These are phyloP conservation scores for Coemansia sp. DNA, from an alignment of 192 early-diverging fungal genomes.

Conservation along the genomic window DNA sequence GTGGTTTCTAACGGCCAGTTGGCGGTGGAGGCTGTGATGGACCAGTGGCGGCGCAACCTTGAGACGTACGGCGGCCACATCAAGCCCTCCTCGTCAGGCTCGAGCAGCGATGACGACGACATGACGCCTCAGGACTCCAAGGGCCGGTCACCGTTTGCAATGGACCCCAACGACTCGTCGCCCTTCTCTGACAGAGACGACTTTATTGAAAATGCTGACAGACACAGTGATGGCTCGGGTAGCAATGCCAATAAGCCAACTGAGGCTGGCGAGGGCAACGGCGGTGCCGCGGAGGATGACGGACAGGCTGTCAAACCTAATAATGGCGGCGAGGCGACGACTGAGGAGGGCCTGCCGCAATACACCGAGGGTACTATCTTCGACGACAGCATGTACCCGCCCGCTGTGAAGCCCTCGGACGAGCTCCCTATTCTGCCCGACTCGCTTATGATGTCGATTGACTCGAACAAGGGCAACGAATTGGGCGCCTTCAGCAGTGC, in stretches of 20 bases:
- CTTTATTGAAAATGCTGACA: background rate
- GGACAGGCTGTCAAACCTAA: background rate
- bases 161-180: slow-evolving; percentile 29
- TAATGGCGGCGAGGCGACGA: background rate
- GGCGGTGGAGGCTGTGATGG: slow-evolving; percentile 73
- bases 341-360: slow-evolving; percentile 6
- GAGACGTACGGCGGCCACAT: slow-evolving; percentile 30
- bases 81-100: slow-evolving; percentile 6
- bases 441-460: slow-evolving; percentile 23
- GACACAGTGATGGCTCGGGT: background rate
- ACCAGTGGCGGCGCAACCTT: slow-evolving; percentile 47
- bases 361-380: slow-evolving; percentile 48
- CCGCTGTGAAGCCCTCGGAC: slow-evolving; percentile 39
- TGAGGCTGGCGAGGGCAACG: background rate
- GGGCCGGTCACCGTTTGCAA: slow-evolving; percentile 20
- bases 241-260: background rate
- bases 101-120: slow-evolving; percentile 16
- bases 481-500: slow-evolving; percentile 1
- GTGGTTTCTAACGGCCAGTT: slow-evolving; percentile 79
- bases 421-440: slow-evolving; percentile 38
- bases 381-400: slow-evolving; percentile 46
- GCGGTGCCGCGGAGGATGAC: background rate
- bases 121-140: slow-evolving; percentile 2
- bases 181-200: slow-evolving; percentile 9
- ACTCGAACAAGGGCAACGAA: slow-evolving; percentile 9